A percentile compares a stretch with the other conserved stretches of the same genome.
Conservation (phyloP, 306 rosid species). For the Spatholobus suberectus region DNA sequence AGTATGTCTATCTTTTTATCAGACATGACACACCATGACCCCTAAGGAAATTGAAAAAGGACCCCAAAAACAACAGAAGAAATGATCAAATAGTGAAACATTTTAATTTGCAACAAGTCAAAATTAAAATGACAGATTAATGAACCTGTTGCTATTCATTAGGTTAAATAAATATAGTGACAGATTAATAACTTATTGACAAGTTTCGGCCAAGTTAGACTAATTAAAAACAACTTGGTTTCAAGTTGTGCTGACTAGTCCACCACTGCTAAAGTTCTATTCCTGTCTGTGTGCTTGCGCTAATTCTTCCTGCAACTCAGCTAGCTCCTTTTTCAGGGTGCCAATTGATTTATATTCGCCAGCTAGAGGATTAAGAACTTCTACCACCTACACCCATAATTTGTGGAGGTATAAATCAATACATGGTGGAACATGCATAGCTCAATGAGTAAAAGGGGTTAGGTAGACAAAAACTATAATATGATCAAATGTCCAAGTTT, state of each 20-base stretch:
- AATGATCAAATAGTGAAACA: background rate
- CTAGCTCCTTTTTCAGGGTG: conserved; percentile 93
- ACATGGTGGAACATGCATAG: background rate
- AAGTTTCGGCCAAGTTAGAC: background rate
- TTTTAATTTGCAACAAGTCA: background rate
- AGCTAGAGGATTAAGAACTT: conserved; percentile 89
- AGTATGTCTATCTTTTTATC: background rate
- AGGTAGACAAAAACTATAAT: background rate
- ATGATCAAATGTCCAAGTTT: conserved; percentile 1
- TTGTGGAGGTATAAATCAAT: conserved; percentile 4
- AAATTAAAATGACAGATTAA: conserved; percentile 65
- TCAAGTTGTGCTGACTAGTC: conserved; percentile 25
- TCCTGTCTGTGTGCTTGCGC: conserved; percentile 92
- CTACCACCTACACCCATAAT: conserved; percentile 52
- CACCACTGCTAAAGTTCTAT: background rate
- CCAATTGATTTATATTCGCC: conserved; percentile 90
- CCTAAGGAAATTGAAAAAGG: background rate
- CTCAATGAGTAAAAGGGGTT: background rate
- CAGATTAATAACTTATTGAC: background rate
- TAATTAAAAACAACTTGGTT: background rate
- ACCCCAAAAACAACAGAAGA: background rate
- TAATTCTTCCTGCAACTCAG: conserved; percentile 86
- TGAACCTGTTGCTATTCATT: conserved; percentile 78
- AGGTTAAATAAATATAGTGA: conserved; percentile 29
- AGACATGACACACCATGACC: background rate